Conservation (phyloP, 2,329 filamentous ascomycete genomes). For the Exophiala sideris region DNA sequence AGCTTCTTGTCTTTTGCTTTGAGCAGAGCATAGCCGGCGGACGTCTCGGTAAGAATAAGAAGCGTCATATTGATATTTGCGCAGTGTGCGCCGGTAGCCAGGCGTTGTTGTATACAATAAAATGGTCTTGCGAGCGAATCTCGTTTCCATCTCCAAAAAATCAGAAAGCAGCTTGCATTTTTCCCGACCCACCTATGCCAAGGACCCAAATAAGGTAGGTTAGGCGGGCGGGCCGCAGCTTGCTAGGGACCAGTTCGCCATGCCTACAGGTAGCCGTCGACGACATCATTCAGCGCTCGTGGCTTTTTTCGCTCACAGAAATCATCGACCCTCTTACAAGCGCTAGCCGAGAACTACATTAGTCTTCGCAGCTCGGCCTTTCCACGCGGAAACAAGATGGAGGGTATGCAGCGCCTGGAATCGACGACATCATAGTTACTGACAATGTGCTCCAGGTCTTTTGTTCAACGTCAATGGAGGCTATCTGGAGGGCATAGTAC, state of each 20-base stretch:
- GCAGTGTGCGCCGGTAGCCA: slow-evolving; percentile 3
- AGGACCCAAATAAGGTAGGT: not conserved
- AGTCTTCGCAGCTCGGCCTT: too few relatives aligned
- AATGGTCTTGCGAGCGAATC: slow-evolving; percentile 2
- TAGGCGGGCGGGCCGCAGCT: slow-evolving; percentile 1
- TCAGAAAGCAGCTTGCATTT: slow-evolving; percentile 2
- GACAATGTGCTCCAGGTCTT: slow-evolving; percentile 55
- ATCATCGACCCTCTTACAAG: too few relatives aligned
- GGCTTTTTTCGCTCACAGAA: not conserved
- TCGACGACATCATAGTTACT: slow-evolving; percentile 4
- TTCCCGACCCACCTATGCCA: not conserved
- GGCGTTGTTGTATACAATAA: not conserved
- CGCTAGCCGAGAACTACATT: too few relatives aligned
- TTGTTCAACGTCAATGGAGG: slow-evolving; percentile 94
- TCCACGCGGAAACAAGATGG: slow-evolving; percentile 14
- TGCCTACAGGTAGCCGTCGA: not conserved
- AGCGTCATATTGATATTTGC: slow-evolving; percentile 65
- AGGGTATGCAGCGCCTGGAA: slow-evolving; percentile 14
- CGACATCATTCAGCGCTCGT: not conserved
- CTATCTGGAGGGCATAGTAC: slow-evolving; percentile 93
- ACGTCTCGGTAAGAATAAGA: slow-evolving; percentile 91
- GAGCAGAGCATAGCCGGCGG: slow-evolving; percentile 95
- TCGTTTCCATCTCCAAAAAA: slow-evolving; percentile 5
- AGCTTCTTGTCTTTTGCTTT: slow-evolving; percentile 99
- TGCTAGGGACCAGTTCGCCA: not conserved